phyloP scores from a whole-genome alignment of 2,329 filamentous ascomycete species.

The Sporothrix schenckii region DNA sequence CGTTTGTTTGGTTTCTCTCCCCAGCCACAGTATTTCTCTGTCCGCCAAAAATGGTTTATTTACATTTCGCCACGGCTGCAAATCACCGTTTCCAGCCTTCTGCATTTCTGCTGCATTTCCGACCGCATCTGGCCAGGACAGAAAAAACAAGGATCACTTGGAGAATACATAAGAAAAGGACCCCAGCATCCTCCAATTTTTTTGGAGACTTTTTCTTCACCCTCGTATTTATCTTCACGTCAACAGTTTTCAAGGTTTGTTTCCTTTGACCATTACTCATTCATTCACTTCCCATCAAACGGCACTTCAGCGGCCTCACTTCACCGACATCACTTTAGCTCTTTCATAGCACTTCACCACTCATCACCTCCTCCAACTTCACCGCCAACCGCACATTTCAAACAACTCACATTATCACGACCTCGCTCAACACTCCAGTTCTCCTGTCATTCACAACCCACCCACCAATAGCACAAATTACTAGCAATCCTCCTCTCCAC shows the following conservation, averaged over 20 bases:
- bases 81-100: no score
- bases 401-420: neutral
- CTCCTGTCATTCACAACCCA: no score
- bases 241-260: slow-evolving; percentile 2
- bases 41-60: slow-evolving; percentile 22
- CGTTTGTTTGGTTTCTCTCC: neutral
- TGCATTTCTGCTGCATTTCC: slow-evolving; percentile 8
- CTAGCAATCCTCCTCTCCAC: neutral
- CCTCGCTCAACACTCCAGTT: neutral
- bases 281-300: neutral
- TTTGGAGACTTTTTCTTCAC: slow-evolving; percentile 15
- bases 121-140: neutral
- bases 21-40: slow-evolving; percentile 28
- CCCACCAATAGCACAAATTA: neutral
- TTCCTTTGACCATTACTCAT: slow-evolving; percentile 13
- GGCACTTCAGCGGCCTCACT: neutral
- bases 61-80: slow-evolving; percentile 19
- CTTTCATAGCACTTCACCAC: neutral
- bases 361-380: neutral
- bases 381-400: neutral
- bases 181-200: slow-evolving; percentile 4
- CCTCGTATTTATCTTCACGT: slow-evolving; percentile 2
- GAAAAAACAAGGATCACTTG: neutral
- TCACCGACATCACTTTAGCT: neutral
- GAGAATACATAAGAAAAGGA: slow-evolving; percentile 23